Percentiles rank a stretch among this genome's conserved stretches.
These are phyloP conservation scores for Pseudonectria buxi DNA, from an alignment of 2,329 filamentous ascomycete genomes.

Conservation along the genomic window DNA sequence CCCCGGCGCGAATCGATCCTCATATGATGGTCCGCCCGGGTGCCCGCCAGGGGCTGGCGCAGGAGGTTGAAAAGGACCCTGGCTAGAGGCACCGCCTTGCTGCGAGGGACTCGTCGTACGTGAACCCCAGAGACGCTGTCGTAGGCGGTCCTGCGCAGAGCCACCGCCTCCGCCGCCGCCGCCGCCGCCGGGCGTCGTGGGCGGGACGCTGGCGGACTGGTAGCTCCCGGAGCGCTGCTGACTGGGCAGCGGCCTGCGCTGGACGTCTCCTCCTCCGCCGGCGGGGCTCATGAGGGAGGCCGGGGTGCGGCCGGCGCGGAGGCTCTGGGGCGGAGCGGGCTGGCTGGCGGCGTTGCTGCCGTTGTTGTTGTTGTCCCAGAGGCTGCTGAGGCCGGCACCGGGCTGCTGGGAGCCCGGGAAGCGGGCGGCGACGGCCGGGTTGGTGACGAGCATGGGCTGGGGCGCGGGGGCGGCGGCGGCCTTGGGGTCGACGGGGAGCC, in stretches of 20 bases:
- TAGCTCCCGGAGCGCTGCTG: slow-evolving; percentile 70
- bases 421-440: slow-evolving; percentile 41
- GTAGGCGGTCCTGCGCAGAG: slow-evolving; percentile 74
- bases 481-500: slow-evolving; percentile 89
- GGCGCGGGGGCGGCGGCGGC: slow-evolving; percentile 46
- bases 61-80: slow-evolving; percentile 43
- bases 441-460: slow-evolving; percentile 46
- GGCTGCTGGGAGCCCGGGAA: slow-evolving; percentile 41
- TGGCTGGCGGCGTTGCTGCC: slow-evolving; percentile 24
- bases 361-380: slow-evolving; percentile 47
- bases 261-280: slow-evolving; percentile 26
- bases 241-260: slow-evolving; percentile 55
- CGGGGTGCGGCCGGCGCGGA: slow-evolving; percentile 37
- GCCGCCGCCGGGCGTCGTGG: slow-evolving; percentile 8
- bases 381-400: slow-evolving; percentile 42
- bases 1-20: slow-evolving; percentile 40
- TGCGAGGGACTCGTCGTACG: slow-evolving; percentile 50
- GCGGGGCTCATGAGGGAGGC: slow-evolving; percentile 22
- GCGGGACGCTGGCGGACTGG: slow-evolving; percentile 43
- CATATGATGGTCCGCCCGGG: slow-evolving; percentile 31
- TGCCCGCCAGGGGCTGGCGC: slow-evolving; percentile 18
- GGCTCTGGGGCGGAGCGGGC: slow-evolving; percentile 32
- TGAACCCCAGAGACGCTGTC: slow-evolving; percentile 67
- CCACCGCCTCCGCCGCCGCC: slow-evolving; percentile 33
- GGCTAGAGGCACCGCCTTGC: slow-evolving; percentile 13